Percentiles rank a stretch among this genome's conserved stretches.
phyloP scores from a whole-genome alignment of 129 eudicot species.

The Deinandra increscens region DNA sequence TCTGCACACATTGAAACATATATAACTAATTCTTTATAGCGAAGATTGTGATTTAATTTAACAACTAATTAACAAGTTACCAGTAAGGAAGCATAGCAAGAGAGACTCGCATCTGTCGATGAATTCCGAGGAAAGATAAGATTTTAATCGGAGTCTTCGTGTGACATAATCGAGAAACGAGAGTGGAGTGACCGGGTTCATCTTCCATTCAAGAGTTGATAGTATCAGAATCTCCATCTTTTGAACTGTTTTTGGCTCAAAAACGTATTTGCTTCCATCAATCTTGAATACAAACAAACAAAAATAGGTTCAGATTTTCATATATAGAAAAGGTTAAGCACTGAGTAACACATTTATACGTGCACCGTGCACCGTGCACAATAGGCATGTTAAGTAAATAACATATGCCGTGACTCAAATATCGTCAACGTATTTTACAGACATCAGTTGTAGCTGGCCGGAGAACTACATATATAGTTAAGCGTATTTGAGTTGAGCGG shows the following conservation, averaged over 20 bases:
- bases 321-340: too few species aligned
- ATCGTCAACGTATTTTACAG: too few species aligned
- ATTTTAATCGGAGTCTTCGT: constrained; percentile 52
- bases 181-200: constrained; percentile 80
- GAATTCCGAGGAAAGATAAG: constrained; percentile 39
- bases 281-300: constrained; percentile 37
- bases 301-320: background rate
- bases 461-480: too few species aligned
- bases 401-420: too few species aligned
- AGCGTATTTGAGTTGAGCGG: too few species aligned
- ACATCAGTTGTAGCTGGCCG: too few species aligned
- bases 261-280: constrained; percentile 69
- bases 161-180: constrained; percentile 62
- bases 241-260: constrained; percentile 71
- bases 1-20: too few species aligned
- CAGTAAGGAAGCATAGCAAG: constrained; percentile 51
- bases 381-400: too few species aligned
- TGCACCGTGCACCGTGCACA: too few species aligned
- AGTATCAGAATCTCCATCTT: constrained; percentile 79
- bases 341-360: too few species aligned
- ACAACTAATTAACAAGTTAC: constrained; percentile 31
- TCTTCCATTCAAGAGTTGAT: constrained; percentile 74
- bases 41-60: too few species aligned
- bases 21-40: too few species aligned
- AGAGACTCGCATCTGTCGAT: constrained; percentile 59